phyloP scores from a whole-genome alignment of 176 grass and related monocot species.

The Oryza australiensis region DNA sequence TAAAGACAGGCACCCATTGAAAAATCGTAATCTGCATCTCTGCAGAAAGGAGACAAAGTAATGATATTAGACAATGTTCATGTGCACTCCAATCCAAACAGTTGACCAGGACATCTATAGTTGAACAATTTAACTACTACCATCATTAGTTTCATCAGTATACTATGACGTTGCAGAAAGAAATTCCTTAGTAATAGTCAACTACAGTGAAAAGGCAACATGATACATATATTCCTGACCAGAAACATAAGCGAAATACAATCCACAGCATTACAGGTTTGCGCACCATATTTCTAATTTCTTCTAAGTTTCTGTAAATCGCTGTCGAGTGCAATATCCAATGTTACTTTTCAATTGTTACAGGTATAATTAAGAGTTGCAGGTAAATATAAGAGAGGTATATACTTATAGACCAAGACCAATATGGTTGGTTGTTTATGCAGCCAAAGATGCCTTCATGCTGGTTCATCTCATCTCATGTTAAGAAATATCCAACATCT shows the following conservation, averaged over 20 bases:
- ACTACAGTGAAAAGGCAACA: background rate
- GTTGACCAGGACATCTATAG: background rate
- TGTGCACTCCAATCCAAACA: background rate
- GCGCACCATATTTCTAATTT: slow-evolving; percentile 10
- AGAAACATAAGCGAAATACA: background rate
- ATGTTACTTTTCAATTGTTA: slow-evolving; percentile 1
- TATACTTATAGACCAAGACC: background rate
- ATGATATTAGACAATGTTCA: slow-evolving; percentile 7
- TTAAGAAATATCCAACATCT: background rate
- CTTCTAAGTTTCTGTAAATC: background rate
- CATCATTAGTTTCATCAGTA: background rate
- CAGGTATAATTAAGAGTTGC: background rate
- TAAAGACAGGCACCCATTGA: slow-evolving; percentile 78
- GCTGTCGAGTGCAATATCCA: background rate
- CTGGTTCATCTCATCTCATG: slow-evolving; percentile 1
- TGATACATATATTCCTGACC: too few relatives aligned
- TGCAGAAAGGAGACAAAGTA: slow-evolving; percentile 44
- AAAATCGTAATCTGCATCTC: slow-evolving; percentile 74
- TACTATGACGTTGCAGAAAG: background rate
- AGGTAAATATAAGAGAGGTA: slow-evolving; percentile 2
- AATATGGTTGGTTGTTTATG: background rate
- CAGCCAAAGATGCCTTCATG: background rate
- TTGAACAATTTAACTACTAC: background rate
- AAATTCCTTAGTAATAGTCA: background rate
- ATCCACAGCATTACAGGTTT: slow-evolving; percentile 12